A percentile compares a stretch with the other conserved stretches of the same genome.
Evolutionary conservation across 805 yeast genomes (phyloP).

Genomic region (Starmera pachycereana): DNA sequence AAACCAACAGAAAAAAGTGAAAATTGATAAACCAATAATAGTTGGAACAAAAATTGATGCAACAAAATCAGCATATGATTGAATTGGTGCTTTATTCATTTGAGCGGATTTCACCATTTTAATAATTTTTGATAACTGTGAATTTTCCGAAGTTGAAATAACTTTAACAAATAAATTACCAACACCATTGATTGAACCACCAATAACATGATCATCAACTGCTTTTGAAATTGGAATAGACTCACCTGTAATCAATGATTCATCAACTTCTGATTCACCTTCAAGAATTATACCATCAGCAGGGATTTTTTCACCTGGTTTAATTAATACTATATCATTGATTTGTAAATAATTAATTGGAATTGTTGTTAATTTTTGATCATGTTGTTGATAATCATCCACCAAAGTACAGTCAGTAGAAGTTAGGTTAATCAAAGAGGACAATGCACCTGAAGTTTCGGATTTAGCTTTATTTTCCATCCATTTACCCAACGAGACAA

Average conservation of each 20-base stretch:
- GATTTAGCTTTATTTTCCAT: constrained; percentile 90
- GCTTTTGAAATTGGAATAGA: constrained; percentile 61
- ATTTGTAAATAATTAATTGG: constrained; percentile 69
- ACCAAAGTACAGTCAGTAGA: constrained; percentile 69
- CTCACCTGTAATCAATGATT: constrained; percentile 89
- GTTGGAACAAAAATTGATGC: constrained; percentile 82
- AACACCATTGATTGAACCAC: constrained; percentile 85
- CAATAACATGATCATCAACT: constrained; percentile 57
- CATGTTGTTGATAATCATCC: constrained; percentile 25
- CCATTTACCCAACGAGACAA: constrained; percentile 85
- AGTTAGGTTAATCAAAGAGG: constrained; percentile 67
- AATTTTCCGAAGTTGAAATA: constrained; percentile 64
- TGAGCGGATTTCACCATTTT: constrained; percentile 84
- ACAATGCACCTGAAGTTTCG: constrained; percentile 80
- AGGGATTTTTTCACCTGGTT: constrained; percentile 84
- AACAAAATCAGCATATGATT: constrained; percentile 73
- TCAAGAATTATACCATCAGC: constrained; percentile 78
- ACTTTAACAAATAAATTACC: constrained; percentile 64
- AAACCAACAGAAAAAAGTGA: constrained; percentile 63
- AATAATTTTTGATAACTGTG: constrained; percentile 83
- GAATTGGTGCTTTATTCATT: constrained; percentile 81
- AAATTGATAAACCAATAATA: constrained; percentile 47
- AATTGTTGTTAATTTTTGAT: constrained; percentile 34
- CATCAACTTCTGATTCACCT: constrained; percentile 82
- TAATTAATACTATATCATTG: constrained; percentile 64